Evolutionary conservation across 129 eudicot species (phyloP).

Genomic region (Cynara cardunculus): DNA sequence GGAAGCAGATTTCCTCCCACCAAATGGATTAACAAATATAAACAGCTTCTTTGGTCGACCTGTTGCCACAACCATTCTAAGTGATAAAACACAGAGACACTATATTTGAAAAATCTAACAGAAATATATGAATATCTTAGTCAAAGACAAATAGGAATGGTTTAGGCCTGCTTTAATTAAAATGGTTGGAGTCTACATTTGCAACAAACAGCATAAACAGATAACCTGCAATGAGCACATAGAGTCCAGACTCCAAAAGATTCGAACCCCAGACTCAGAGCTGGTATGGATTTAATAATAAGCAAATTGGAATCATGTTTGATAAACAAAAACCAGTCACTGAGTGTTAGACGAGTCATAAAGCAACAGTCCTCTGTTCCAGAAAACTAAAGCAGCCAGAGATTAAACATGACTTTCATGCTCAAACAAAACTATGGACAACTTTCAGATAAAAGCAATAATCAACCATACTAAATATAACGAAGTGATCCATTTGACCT

Average conservation of each 20-base stretch:
- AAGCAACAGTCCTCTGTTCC: background rate
- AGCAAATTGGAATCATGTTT: background rate
- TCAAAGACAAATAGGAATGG: background rate
- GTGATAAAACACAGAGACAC: background rate
- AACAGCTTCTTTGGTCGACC: constrained; percentile 89
- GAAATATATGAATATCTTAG: background rate
- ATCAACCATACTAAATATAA: background rate
- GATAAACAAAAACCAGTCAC: background rate
- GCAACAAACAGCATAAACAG: background rate
- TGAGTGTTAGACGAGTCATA: background rate
- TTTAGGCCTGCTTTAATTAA: background rate
- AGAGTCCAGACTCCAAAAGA: background rate
- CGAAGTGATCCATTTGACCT: background rate
- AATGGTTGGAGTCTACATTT: background rate
- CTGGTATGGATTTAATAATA: background rate
- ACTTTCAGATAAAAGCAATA: background rate
- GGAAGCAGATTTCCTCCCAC: constrained; percentile 77
- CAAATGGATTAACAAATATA: constrained; percentile 81
- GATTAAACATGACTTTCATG: background rate
- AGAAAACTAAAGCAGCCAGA: background rate
- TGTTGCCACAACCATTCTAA: constrained; percentile 21
- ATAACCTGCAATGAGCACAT: background rate
- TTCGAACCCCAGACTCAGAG: background rate
- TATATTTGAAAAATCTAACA: background rate
- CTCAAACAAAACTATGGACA: background rate